phyloP scores from a whole-genome alignment of 805 yeast species.

The Phaffomyces opuntiae region DNA sequence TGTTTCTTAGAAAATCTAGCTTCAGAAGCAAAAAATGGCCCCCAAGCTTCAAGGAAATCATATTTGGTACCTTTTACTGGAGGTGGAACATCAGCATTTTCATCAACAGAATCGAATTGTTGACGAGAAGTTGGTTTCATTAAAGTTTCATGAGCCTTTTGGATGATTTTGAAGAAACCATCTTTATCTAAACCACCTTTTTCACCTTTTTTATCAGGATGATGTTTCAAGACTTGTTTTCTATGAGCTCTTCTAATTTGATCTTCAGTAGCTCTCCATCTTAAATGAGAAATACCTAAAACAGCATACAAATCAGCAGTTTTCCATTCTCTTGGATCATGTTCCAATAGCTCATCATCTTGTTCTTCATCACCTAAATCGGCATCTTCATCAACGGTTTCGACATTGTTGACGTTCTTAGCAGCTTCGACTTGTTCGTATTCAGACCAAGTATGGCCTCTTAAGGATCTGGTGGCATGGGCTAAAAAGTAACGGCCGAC shows the following conservation, averaged over 20 bases:
- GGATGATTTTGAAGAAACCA: slow-evolving; percentile 96
- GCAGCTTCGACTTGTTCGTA: slow-evolving; percentile 91
- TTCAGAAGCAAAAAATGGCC: slow-evolving; percentile 84
- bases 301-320: slow-evolving; percentile 93
- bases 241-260: slow-evolving; percentile 96
- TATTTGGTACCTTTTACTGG: slow-evolving; percentile 60
- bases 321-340: slow-evolving; percentile 99
- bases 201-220: slow-evolving; percentile 97
- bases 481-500: slow-evolving; percentile 95
- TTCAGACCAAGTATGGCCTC: slow-evolving; percentile 99
- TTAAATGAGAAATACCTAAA: slow-evolving; percentile 83
- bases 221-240: slow-evolving; percentile 92
- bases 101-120: slow-evolving; percentile 94
- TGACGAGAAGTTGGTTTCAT: slow-evolving; percentile 80
- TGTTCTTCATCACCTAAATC: slow-evolving; percentile 73
- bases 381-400: slow-evolving; percentile 40
- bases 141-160: slow-evolving; percentile 89
- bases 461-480: slow-evolving; percentile 89
- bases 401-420: slow-evolving; percentile 67
- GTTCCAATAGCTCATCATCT: slow-evolving; percentile 60
- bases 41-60: slow-evolving; percentile 90
- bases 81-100: slow-evolving; percentile 75
- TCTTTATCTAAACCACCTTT: slow-evolving; percentile 81
- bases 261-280: slow-evolving; percentile 86
- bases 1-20: slow-evolving; percentile 86